These are phyloP conservation scores for Rhexocercosporidium sp. DNA, from an alignment of 2,329 filamentous ascomycete genomes.

Conservation along the genomic window DNA sequence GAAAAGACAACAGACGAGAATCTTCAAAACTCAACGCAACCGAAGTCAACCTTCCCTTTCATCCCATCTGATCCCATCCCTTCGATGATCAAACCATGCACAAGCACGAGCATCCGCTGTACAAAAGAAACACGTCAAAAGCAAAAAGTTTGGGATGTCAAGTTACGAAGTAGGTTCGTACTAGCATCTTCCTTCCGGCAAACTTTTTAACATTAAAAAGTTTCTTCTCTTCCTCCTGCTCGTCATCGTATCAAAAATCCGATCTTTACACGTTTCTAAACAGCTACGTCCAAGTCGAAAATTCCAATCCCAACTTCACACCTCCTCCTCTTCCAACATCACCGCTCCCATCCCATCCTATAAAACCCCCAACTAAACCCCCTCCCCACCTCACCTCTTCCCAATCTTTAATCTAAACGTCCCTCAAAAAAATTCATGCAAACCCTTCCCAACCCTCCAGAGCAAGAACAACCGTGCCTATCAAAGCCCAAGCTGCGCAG, in stretches of 20 bases:
- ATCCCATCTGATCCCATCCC: background rate
- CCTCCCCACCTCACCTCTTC: background rate
- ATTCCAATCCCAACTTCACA: too few relatives aligned
- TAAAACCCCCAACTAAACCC: too few relatives aligned
- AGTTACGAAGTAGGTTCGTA: background rate
- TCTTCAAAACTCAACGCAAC: background rate
- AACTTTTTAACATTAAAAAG: background rate
- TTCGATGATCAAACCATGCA: conserved; percentile 3
- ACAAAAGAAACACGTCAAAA: background rate
- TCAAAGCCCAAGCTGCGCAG: background rate
- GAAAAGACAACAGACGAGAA: background rate
- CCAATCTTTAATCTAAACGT: background rate
- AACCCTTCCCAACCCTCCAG: background rate
- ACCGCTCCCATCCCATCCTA: too few relatives aligned
- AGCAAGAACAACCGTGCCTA: background rate
- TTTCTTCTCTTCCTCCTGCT: background rate
- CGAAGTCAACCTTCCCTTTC: background rate
- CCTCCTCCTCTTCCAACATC: too few relatives aligned
- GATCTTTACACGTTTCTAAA: background rate
- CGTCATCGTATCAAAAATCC: background rate
- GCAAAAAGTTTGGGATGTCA: background rate
- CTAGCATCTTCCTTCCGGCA: conserved; percentile 2
- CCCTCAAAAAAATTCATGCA: conserved; percentile 7
- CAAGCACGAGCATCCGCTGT: background rate
- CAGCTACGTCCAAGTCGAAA: too few relatives aligned